Base-by-base conservation (phyloP, 2,329 filamentous ascomycete genomes). In the Arthrobotrys iridis region DNA sequence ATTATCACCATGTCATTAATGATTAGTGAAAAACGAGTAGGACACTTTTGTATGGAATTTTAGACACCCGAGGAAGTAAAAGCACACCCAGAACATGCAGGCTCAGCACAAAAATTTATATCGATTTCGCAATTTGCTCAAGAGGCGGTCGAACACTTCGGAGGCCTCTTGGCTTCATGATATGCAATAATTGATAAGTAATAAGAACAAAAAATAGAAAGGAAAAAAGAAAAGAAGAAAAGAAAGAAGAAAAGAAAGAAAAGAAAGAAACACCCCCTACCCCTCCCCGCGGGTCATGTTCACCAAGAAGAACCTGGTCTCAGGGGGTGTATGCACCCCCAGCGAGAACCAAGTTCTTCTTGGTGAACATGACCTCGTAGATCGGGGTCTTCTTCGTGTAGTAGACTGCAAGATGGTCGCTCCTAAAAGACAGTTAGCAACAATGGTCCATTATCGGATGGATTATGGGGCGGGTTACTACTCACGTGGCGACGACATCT, bases 361-460 rank as follows among this genome's bases (percentile, higher is more conserved):
- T 86, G 2, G 95, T 98, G 80, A 97, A 97, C 80, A 91, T 88
- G 63, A 96, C 93, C 83, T 94, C 95, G 83, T 96, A 92, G 8
- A 98, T 92, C 0, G 94, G 93, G 13, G 91, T 94, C 84, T 96
- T 97, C 87, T 99, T 99, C 2, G 95, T 98, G 0, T 93, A 90
- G 81, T 97, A 98, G 0, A 92, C 93, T 77, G 89, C 93, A 83
- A 99, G 96, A 83, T 98, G 95, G 80, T 99, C 95, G 0, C 93
- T 90, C 0, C 78, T 80, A 48, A 59, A 91, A 79, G 92, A 92
- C 2, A 93, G 28, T 60, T 79, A 33, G 82, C 81, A 13, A 22
- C 4, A 15, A 18, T 28, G n/a, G 1, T 37, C 10, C 18, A 15
- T 15, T 8, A 45, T n/a, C 82, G 84, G n/a, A 28, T 15, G n/a